Evolutionary conservation across 1,139 yeast genomes (phyloP).

Genomic region (Taphrina wiesneri): DNA sequence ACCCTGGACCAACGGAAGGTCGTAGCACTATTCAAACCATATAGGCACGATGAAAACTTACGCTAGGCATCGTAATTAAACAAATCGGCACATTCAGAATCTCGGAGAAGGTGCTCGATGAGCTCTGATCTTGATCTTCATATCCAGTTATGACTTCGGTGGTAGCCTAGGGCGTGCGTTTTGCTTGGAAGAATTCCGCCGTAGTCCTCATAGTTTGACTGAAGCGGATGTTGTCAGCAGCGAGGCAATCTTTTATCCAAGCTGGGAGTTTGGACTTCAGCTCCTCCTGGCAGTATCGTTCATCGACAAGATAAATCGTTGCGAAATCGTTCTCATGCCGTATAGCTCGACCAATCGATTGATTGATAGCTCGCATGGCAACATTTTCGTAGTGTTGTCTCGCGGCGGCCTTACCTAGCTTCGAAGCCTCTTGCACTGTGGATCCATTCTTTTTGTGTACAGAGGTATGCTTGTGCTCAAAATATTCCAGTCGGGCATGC

Average conservation of each 20-base stretch:
- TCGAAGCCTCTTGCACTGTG: neutral
- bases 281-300: conserved; percentile 54
- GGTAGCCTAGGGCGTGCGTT: neutral
- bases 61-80: too few relatives aligned
- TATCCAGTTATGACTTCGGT: too few relatives aligned
- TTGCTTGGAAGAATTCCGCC: conserved; percentile 5
- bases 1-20: too few relatives aligned
- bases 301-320: conserved; percentile 68
- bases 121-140: too few relatives aligned
- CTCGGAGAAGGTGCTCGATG: too few relatives aligned
- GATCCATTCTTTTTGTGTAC: neutral
- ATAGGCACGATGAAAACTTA: too few relatives aligned
- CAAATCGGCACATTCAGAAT: too few relatives aligned
- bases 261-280: conserved; percentile 67
- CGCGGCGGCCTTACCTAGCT: conserved; percentile 53
- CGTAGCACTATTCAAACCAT: too few relatives aligned
- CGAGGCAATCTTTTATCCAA: conserved; percentile 61
- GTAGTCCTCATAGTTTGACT: neutral
- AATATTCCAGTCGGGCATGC: conserved; percentile 66
- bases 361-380: conserved; percentile 91
- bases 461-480: conserved; percentile 43
- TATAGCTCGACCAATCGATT: conserved; percentile 92
- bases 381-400: conserved; percentile 74
- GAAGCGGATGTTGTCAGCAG: neutral
- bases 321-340: conserved; percentile 83